Base-by-base conservation (phyloP, 257 asterid species). In the Cinchona pubescens region DNA sequence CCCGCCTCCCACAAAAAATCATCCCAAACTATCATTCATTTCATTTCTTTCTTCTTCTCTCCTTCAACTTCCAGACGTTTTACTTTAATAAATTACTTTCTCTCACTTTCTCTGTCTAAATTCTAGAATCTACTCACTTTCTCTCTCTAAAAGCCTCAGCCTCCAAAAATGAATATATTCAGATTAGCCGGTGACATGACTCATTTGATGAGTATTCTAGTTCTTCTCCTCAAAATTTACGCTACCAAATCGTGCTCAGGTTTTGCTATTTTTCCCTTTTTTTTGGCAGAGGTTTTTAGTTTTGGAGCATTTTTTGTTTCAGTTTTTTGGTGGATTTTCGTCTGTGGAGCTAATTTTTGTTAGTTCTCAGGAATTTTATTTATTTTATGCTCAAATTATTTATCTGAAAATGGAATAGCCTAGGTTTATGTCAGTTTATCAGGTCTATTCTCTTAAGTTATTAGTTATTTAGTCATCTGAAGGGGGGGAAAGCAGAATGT, bases 191-290 rank as follows among this genome's bases (percentile, higher is more conserved):
- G 98, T n/a, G 98, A 94, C 75, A 90, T 92, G 98, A 89, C 93
- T 76, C 98, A 92, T 83, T 87, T 94, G 89, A 81, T 92, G 60
- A 94, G 98, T 72, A 81, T 94, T 79, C 74, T 92, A 74, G 92
- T 94, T n/a, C 95, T 94, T 59, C 96, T 92, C 30, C 97, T 92
- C 73, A 94, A 94, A 88, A 90, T 94, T 56, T 92, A 94, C 38
- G 92, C 96, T 56, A 92, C 97, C 71, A 94, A 90, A 89, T 90
- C 98, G 68, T 94, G 98, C 84, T 87, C 98, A 85, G 98, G 98
- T 91, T 46, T 81, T 72, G 29, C 42, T 59, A 61, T 69, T 84
- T 73, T 73, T 32, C 79, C 40, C 60, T 27, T 7, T 4, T 46
- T 15, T 73, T 16, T 71, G 27, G 35, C 4, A 11, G 14, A 7